A percentile compares a stretch with the other conserved stretches of the same genome.
These are phyloP conservation scores for Peterozyma toletana DNA, from an alignment of 805 yeast species.

Conservation along the genomic window DNA sequence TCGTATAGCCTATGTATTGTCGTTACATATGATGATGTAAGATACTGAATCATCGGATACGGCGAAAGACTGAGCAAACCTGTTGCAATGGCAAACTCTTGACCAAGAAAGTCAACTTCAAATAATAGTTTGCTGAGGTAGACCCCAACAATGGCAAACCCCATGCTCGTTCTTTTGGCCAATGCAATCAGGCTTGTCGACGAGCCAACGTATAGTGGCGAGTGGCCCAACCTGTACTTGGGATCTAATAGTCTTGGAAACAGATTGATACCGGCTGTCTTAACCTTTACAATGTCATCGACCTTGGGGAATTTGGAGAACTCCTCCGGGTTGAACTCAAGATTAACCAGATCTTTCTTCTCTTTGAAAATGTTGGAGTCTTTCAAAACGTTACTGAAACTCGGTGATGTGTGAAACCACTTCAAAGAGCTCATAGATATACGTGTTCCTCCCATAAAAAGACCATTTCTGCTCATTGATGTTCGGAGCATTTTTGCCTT, in stretches of 20 bases:
- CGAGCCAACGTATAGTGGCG: slow-evolving; percentile 60
- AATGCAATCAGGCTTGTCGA: slow-evolving; percentile 54
- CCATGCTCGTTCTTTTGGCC: slow-evolving; percentile 53
- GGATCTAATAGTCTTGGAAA: slow-evolving; percentile 32
- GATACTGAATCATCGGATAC: slow-evolving; percentile 47
- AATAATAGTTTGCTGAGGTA: slow-evolving; percentile 55
- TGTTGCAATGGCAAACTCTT: slow-evolving; percentile 33
- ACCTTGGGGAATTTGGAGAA: too few species aligned
- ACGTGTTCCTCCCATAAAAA: too few species aligned
- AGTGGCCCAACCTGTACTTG: slow-evolving; percentile 17
- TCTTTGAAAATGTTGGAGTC: too few species aligned
- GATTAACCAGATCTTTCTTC: too few species aligned
- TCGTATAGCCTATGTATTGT: slow-evolving; percentile 67
- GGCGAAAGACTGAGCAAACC: slow-evolving; percentile 41
- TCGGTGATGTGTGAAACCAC: too few species aligned
- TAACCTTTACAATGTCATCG: slow-evolving; percentile 11
- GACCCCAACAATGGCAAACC: slow-evolving; percentile 52
- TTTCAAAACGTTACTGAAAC: too few species aligned
- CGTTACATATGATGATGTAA: slow-evolving; percentile 61
- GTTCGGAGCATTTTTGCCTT: too few species aligned
- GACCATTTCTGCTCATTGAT: too few species aligned
- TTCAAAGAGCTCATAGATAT: too few species aligned
- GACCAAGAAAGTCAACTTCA: slow-evolving; percentile 46
- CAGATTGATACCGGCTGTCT: slow-evolving; percentile 21
- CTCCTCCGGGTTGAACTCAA: too few species aligned